Percentiles rank a stretch among this genome's conserved stretches.
These are phyloP conservation scores for Parascedosporium putredinis DNA, from an alignment of 2,329 filamentous ascomycete species.

Conservation along the genomic window DNA sequence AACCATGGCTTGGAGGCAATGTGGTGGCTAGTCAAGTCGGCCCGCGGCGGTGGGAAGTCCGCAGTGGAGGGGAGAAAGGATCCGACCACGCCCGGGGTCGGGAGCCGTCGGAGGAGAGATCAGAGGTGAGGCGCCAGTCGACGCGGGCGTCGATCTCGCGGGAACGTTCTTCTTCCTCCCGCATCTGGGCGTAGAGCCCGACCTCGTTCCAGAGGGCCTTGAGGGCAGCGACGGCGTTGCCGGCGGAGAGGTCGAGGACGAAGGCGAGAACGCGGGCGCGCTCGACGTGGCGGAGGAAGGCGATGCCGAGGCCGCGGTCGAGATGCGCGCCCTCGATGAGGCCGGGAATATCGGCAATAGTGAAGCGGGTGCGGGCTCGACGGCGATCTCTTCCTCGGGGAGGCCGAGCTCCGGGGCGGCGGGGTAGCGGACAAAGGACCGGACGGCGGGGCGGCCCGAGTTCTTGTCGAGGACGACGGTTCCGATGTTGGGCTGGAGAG, in stretches of 20 bases:
- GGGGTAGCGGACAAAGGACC: slow-evolving; percentile 18
- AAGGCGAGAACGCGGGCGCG: slow-evolving; percentile 88
- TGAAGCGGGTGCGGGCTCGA: slow-evolving; percentile 64
- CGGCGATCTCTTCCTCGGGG: slow-evolving; percentile 34
- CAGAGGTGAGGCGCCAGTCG: slow-evolving; percentile 48
- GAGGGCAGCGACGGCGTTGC: slow-evolving; percentile 69
- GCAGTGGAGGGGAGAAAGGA: background rate
- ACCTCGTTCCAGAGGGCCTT: slow-evolving; percentile 85
- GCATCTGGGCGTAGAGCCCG: slow-evolving; percentile 69
- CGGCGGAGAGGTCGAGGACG: slow-evolving; percentile 74
- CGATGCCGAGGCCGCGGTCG: slow-evolving; percentile 81
- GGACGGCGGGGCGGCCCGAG: slow-evolving; percentile 57
- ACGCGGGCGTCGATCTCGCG: slow-evolving; percentile 47
- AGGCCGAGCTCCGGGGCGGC: slow-evolving; percentile 23
- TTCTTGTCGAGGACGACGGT: slow-evolving; percentile 89
- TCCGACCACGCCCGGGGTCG: background rate
- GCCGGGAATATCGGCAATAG: slow-evolving; percentile 90
- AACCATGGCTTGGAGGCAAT: slow-evolving; percentile 97
- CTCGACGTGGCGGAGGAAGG: slow-evolving; percentile 89
- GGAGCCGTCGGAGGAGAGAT: slow-evolving; percentile 10
- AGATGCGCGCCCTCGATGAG: slow-evolving; percentile 87
- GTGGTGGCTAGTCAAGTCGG: slow-evolving; percentile 39
- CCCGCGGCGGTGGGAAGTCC: slow-evolving; percentile 12
- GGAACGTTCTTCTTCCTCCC: slow-evolving; percentile 62
- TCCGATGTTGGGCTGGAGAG: slow-evolving; percentile 86